A percentile compares a stretch with the other conserved stretches of the same genome.
Conservation (phyloP, 2,329 filamentous ascomycete genomes). For the Microsporum audouinii region DNA sequence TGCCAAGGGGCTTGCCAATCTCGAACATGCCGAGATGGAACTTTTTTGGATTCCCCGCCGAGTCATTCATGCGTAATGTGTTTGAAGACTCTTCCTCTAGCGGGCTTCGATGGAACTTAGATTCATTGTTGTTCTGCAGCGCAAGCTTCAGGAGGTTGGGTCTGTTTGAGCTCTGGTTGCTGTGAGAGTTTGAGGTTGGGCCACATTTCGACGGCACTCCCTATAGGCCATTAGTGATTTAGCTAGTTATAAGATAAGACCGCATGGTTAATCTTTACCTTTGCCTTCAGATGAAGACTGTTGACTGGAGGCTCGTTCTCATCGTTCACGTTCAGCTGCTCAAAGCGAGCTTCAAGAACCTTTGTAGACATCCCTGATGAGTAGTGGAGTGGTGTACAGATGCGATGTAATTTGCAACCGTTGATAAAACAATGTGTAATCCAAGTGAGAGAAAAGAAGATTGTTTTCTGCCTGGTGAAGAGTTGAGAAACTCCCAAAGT, state of each 20-base stretch:
- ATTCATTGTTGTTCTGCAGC: slow-evolving; percentile 59
- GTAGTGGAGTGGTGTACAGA: neutral
- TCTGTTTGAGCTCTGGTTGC: slow-evolving; percentile 39
- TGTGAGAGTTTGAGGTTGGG: slow-evolving; percentile 12
- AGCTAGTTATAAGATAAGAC: neutral
- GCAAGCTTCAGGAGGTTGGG: slow-evolving; percentile 79
- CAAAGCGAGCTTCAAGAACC: slow-evolving; percentile 73
- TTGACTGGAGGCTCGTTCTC: slow-evolving; percentile 58
- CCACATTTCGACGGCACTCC: neutral
- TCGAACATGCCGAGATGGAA: slow-evolving; percentile 93
- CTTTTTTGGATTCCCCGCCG: slow-evolving; percentile 34
- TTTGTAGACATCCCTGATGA: slow-evolving; percentile 54
- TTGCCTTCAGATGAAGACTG: slow-evolving; percentile 56
- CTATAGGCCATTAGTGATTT: neutral
- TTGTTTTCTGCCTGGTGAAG: neutral
- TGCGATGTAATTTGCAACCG: no score
- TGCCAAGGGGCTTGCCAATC: slow-evolving; percentile 73
- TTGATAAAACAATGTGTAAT: neutral
- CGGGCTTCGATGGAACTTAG: slow-evolving; percentile 20
- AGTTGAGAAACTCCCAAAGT: neutral
- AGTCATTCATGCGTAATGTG: slow-evolving; percentile 21
- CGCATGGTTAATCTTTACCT: slow-evolving; percentile 45
- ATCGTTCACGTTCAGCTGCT: slow-evolving; percentile 79
- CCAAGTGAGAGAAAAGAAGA: neutral
- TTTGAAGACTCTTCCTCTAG: slow-evolving; percentile 13